These are phyloP conservation scores for Pigoraptor vietnamica DNA, from an alignment of 78 protist species.

Conservation along the genomic window DNA sequence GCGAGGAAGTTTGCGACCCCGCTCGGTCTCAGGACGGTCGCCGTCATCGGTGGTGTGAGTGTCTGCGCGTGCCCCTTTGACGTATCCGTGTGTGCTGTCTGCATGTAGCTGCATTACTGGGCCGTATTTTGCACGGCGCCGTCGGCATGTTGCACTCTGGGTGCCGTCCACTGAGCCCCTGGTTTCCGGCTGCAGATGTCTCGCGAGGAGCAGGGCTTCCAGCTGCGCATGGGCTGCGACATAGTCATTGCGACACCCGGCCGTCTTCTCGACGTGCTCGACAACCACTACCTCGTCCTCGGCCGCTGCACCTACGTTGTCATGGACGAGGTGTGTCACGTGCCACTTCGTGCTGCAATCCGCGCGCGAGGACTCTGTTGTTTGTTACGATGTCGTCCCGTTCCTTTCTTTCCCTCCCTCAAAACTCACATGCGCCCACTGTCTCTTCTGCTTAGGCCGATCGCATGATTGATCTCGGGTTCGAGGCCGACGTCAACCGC, in stretches of 20 bases:
- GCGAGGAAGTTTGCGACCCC: conserved; percentile 48
- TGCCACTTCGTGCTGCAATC: too few species aligned
- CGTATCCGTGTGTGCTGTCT: too few species aligned
- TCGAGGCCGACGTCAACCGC: conserved; percentile 89
- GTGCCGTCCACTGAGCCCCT: conserved; percentile 46
- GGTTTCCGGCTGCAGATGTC: conserved; percentile 67
- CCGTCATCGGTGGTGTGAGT: conserved; percentile 47
- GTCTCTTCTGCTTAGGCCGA: too few species aligned
- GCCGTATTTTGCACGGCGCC: neutral
- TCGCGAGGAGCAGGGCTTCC: neutral
- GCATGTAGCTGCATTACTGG: neutral
- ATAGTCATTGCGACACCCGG: conserved; percentile 98
- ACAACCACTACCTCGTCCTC: conserved; percentile 57
- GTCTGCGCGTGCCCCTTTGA: conserved; percentile 39
- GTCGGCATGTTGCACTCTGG: conserved; percentile 38
- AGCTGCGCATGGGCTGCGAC: conserved; percentile 75
- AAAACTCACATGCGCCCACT: too few species aligned
- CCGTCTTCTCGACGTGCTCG: conserved; percentile 94
- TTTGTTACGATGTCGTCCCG: too few species aligned
- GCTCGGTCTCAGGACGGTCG: conserved; percentile 16
- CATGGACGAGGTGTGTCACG: conserved; percentile 96
- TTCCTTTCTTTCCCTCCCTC: too few species aligned
- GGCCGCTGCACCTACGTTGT: conserved; percentile 56
- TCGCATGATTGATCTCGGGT: conserved; percentile 81
- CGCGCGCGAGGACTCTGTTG: too few species aligned